phyloP scores from a whole-genome alignment of 176 grass and related monocot species.

The Zea luxurians region DNA sequence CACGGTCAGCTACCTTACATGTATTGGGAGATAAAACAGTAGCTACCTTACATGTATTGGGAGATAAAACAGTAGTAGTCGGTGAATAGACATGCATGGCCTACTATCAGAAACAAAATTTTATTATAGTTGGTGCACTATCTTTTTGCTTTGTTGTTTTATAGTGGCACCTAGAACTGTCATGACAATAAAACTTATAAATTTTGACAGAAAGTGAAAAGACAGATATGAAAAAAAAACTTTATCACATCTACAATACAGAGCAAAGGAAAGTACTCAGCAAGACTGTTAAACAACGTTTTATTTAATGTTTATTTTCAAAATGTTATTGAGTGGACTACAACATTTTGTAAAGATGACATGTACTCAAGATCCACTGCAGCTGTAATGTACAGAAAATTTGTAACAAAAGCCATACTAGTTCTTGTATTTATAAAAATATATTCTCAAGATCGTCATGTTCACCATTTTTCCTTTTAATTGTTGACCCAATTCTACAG shows the following conservation, averaged over 20 bases:
- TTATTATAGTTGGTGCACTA: not conserved
- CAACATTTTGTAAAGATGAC: not conserved
- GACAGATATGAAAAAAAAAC: not conserved
- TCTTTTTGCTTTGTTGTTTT: not conserved
- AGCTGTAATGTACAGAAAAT: not conserved
- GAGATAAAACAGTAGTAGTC: not conserved
- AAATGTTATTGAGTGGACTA: not conserved
- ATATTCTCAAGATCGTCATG: not conserved
- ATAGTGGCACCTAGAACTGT: not conserved
- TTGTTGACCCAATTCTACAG: constrained; percentile 40
- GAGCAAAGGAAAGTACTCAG: not conserved
- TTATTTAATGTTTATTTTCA: not conserved
- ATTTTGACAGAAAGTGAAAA: not conserved
- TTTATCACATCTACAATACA: not conserved
- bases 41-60: not conserved
- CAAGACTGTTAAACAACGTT: not conserved
- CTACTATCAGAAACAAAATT: not conserved
- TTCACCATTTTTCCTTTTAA: not conserved
- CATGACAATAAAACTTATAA: not conserved
- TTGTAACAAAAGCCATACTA: not conserved
- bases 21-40: not conserved
- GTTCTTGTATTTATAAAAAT: not conserved
- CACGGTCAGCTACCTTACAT: not conserved
- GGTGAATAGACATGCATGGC: not conserved
- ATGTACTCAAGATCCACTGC: not conserved